A percentile compares a stretch with the other conserved stretches of the same genome.
Evolutionary conservation across 441 rosid genomes (phyloP).

Genomic region (Gossypium gossypioides): DNA sequence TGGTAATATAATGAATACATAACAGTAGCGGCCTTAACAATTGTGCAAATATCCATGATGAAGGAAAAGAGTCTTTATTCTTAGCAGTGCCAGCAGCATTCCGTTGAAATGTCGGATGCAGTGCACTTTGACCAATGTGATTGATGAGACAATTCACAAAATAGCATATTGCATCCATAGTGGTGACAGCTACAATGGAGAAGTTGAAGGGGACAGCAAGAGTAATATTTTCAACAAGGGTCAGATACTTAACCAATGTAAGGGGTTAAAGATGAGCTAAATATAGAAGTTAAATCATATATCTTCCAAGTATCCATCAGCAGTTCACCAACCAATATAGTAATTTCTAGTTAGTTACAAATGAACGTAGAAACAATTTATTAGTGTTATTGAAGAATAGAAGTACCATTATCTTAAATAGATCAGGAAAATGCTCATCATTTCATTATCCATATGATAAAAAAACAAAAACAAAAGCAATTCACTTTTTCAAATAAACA

Average conservation of each 20-base stretch:
- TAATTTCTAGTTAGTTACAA: neutral
- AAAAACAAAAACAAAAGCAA: neutral
- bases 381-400: neutral
- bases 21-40: neutral
- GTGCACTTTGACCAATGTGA: neutral
- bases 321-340: neutral
- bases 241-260: neutral
- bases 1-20: neutral
- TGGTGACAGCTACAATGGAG: neutral
- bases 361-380: neutral
- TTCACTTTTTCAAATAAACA: conserved; percentile 1
- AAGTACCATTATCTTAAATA: neutral
- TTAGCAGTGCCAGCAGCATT: neutral
- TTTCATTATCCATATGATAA: neutral
- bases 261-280: neutral
- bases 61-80: neutral
- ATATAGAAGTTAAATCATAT: neutral
- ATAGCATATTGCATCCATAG: neutral
- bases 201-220: neutral
- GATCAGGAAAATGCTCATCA: neutral
- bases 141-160: neutral
- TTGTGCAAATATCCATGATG: neutral
- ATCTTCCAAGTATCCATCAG: neutral
- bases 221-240: neutral
- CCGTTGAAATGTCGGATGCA: neutral